phyloP scores from a whole-genome alignment of 305 asterid species.

The Fraxinus nigra region DNA sequence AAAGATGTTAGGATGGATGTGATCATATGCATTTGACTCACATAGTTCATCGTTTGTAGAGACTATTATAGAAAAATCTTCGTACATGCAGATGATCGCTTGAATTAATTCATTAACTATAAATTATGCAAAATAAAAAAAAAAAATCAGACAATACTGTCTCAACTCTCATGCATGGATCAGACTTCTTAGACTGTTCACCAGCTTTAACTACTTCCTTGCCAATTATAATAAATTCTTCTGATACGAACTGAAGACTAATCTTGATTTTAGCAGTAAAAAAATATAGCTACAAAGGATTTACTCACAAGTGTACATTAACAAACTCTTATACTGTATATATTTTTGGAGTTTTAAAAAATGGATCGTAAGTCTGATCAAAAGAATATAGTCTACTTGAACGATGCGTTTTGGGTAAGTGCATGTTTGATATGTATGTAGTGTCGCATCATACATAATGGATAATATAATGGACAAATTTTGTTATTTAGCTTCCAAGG shows the following conservation, averaged over 20 bases:
- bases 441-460: background rate
- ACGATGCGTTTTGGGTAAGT: background rate
- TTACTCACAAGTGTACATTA: background rate
- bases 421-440: background rate
- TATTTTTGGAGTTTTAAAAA: background rate
- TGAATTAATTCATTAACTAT: too few relatives aligned
- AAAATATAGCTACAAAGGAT: background rate
- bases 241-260: background rate
- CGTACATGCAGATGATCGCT: background rate
- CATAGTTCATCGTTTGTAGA: background rate
- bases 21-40: background rate
- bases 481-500: slow-evolving; percentile 20
- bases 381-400: background rate
- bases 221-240: background rate
- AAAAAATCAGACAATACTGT: background rate
- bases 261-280: background rate
- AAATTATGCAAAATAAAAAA: too few relatives aligned
- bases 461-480: background rate
- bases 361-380: background rate
- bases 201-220: slow-evolving; percentile 49
- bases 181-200: slow-evolving; percentile 28
- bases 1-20: background rate
- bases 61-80: background rate
- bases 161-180: background rate
- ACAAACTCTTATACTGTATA: background rate